Percentiles rank a stretch among this genome's conserved stretches.
Conservation (phyloP, 805 yeast genomes). For the Nakazawaea wyomingensis region DNA sequence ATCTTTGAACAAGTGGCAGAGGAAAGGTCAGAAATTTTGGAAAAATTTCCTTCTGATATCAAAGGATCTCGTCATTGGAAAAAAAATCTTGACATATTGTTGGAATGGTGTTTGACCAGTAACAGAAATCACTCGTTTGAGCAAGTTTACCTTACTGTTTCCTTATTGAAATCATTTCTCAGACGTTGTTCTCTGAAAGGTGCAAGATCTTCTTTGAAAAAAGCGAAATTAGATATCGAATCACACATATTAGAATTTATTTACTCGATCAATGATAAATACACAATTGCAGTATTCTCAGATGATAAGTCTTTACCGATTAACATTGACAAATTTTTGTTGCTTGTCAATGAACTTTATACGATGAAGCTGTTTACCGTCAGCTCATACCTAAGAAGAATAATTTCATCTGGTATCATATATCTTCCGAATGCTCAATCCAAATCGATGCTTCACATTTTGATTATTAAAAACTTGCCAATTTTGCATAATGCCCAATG, state of each 20-base stretch:
- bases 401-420: slow-evolving; percentile 83
- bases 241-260: slow-evolving; percentile 26
- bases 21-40: slow-evolving; percentile 3
- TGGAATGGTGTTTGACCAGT: slow-evolving; percentile 27
- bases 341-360: slow-evolving; percentile 48
- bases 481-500: slow-evolving; percentile 37
- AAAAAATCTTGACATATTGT: slow-evolving; percentile 16
- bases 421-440: slow-evolving; percentile 48
- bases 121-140: slow-evolving; percentile 15
- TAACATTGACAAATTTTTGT: slow-evolving; percentile 29
- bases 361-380: slow-evolving; percentile 44
- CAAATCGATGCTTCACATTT: slow-evolving; percentile 49
- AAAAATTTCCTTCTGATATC: not conserved
- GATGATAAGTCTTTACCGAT: slow-evolving; percentile 7
- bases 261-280: slow-evolving; percentile 19
- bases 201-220: slow-evolving; percentile 18
- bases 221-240: slow-evolving; percentile 25
- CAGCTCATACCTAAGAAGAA: slow-evolving; percentile 67
- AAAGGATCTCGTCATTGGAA: slow-evolving; percentile 22
- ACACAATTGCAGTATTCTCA: not conserved
- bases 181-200: not conserved
- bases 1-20: slow-evolving; percentile 19
- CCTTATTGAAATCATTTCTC: slow-evolving; percentile 19
- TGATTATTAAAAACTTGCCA: slow-evolving; percentile 55
- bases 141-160: slow-evolving; percentile 21